Conservation (phyloP, 345 rosid species). For the Populus nigra region DNA sequence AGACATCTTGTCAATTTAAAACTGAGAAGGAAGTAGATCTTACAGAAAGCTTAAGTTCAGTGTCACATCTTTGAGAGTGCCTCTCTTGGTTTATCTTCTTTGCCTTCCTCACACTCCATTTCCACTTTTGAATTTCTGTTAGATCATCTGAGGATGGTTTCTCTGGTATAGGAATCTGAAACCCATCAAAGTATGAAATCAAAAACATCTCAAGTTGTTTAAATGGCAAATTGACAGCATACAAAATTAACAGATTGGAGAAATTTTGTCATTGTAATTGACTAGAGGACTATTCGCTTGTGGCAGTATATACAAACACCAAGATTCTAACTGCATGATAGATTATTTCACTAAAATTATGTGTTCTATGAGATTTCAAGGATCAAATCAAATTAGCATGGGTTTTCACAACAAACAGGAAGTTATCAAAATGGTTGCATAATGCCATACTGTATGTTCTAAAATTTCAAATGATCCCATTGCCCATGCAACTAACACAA, state of each 20-base stretch:
- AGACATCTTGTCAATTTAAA: background rate
- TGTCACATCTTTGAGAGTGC: slow-evolving; percentile 34
- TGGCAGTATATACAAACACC: background rate
- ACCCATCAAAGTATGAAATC: background rate
- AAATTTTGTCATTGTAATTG: background rate
- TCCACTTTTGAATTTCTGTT: slow-evolving; percentile 27
- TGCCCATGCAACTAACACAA: background rate
- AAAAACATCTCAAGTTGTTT: background rate
- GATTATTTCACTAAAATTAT: background rate
- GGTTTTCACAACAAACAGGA: background rate
- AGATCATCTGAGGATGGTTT: slow-evolving; percentile 27
- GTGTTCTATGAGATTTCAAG: background rate
- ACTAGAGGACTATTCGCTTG: background rate
- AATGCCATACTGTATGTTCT: background rate
- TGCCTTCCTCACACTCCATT: slow-evolving; percentile 28
- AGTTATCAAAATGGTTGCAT: background rate
- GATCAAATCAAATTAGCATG: background rate
- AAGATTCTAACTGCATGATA: background rate
- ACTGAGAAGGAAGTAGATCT: slow-evolving; percentile 1
- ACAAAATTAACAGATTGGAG: background rate
- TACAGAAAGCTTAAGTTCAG: slow-evolving; percentile 39
- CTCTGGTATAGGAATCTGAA: slow-evolving; percentile 32
- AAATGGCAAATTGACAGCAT: background rate
- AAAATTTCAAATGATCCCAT: background rate
- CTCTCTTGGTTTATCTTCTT: slow-evolving; percentile 33